phyloP scores from a whole-genome alignment of 257 asterid genomes.

The Avicennia marina region DNA sequence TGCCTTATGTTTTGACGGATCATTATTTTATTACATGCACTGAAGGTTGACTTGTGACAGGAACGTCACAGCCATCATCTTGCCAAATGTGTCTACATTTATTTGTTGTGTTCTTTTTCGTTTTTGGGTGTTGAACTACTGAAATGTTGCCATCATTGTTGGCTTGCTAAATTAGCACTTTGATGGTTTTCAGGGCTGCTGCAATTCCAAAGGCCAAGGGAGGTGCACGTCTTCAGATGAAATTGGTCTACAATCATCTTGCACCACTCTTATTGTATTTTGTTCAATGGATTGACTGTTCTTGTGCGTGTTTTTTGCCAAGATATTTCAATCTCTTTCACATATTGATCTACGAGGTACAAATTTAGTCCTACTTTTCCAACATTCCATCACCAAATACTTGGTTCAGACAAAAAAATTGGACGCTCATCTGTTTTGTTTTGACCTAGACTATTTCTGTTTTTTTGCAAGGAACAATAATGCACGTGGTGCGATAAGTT shows the following conservation, averaged over 20 bases:
- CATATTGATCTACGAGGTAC: constrained; percentile 68
- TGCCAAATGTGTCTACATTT: background rate
- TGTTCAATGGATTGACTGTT: constrained; percentile 75
- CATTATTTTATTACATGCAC: too few species aligned
- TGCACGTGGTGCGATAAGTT: background rate
- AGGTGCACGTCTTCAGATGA: constrained; percentile 74
- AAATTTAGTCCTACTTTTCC: background rate
- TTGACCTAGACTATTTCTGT: background rate
- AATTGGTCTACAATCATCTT: constrained; percentile 61
- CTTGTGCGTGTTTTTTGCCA: constrained; percentile 54
- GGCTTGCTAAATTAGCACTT: constrained; percentile 7
- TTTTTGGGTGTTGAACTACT: background rate
- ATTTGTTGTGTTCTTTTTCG: background rate
- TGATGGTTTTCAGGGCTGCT: constrained; percentile 52
- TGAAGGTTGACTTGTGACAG: too few species aligned
- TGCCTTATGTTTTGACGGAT: too few species aligned
- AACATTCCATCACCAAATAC: background rate
- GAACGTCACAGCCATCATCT: background rate
- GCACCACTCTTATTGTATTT: constrained; percentile 59
- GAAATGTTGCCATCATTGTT: background rate
- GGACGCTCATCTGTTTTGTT: background rate
- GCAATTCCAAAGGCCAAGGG: constrained; percentile 78
- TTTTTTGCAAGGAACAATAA: too few species aligned
- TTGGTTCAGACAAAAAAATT: background rate
- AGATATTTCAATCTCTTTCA: constrained; percentile 60